Evolutionary conservation across 139 green algal species (phyloP).

Genomic region (Chlorella sp.): DNA sequence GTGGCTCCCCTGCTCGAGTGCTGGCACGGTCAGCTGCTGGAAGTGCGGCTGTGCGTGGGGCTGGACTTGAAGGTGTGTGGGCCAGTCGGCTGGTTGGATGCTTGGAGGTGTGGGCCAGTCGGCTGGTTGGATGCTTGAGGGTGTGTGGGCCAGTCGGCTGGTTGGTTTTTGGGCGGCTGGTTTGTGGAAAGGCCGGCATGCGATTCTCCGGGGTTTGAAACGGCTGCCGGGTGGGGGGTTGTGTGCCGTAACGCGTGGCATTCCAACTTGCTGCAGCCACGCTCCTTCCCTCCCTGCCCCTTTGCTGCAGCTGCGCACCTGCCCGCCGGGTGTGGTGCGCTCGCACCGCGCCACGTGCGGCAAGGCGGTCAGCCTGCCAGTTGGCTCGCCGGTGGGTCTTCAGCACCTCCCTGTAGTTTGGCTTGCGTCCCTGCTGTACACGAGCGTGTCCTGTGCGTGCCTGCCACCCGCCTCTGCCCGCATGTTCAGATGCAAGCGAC

Average conservation of each 20-base stretch:
- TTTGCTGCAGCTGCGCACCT: constrained; percentile 13
- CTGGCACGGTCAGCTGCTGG: constrained; percentile 49
- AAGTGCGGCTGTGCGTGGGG: constrained; percentile 76
- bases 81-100: not conserved
- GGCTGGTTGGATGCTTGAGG: not conserved
- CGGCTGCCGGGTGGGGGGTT: not conserved
- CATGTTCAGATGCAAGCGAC: no score
- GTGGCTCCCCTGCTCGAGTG: constrained; percentile 54
- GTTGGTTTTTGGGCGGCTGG: not conserved
- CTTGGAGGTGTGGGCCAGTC: not conserved
- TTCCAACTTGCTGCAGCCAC: not conserved
- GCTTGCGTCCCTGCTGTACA: not conserved
- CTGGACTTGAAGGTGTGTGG: constrained; percentile 35
- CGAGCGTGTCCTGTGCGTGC: not conserved
- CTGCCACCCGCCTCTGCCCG: not conserved
- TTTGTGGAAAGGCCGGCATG: not conserved
- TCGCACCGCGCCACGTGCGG: not conserved
- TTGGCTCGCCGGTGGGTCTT: constrained; percentile 5
- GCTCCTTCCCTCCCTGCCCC: not conserved
- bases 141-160: not conserved
- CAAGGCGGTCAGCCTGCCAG: constrained; percentile 3
- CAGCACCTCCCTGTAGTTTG: not conserved
- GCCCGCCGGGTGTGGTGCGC: constrained; percentile 7
- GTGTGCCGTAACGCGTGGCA: not conserved
- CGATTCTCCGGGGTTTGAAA: not conserved